Percentiles rank a stretch among this genome's conserved stretches.
Evolutionary conservation across 2,329 filamentous ascomycete species (phyloP).

Genomic region (Dactylellina leptospora): DNA sequence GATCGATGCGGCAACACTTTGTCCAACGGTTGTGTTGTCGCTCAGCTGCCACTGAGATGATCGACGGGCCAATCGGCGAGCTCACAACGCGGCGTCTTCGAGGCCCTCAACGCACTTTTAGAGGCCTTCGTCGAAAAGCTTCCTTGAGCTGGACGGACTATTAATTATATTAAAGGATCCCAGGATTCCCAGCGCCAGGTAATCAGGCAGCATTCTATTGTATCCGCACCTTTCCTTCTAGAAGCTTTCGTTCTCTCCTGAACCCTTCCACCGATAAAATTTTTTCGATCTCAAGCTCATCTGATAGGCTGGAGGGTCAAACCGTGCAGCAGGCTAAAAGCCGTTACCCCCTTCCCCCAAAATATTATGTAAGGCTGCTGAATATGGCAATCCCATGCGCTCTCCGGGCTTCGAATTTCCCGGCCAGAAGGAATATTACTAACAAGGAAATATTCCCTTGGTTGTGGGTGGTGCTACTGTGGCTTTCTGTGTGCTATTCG

Average conservation of each 20-base stretch:
- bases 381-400: constrained; percentile 28
- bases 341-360: constrained; percentile 32
- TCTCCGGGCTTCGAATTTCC: constrained; percentile 24
- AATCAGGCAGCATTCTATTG: constrained; percentile 36
- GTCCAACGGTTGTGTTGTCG: constrained; percentile 19
- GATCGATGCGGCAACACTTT: constrained; percentile 27
- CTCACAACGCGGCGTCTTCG: not conserved
- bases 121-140: not conserved
- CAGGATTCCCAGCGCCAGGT: not conserved
- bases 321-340: constrained; percentile 18
- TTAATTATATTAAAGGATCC: constrained; percentile 4
- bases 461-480: too few relatives aligned
- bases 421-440: constrained; percentile 18
- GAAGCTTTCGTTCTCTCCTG: not conserved
- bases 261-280: too few relatives aligned
- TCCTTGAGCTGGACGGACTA: constrained; percentile 5
- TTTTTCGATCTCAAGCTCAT: constrained; percentile 14
- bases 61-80: constrained; percentile 33
- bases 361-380: constrained; percentile 22
- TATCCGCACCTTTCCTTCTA: constrained; percentile 53
- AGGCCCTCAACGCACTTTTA: too few relatives aligned
- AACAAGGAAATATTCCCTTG: too few relatives aligned
- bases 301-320: constrained; percentile 29
- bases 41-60: not conserved
- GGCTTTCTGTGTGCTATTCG: constrained; percentile 5